Evolutionary conservation across 73 alveolate species (phyloP).

Genomic region (Symbiodinium pilosum): DNA sequence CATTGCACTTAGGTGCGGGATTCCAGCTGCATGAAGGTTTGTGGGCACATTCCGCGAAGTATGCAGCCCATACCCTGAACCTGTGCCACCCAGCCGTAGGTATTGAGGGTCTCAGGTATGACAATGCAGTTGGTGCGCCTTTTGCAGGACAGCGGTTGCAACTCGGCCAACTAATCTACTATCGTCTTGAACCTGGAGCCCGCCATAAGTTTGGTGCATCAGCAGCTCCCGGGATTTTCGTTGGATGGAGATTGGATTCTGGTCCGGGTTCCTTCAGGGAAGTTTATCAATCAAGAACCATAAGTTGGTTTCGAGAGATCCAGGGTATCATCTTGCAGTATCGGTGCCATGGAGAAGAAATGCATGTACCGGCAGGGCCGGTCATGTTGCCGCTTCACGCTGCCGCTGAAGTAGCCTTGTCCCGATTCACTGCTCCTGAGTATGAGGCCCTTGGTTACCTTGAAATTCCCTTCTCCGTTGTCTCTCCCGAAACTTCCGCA

Average conservation of each 20-base stretch:
- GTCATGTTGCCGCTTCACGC: background rate
- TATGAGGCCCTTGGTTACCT: background rate
- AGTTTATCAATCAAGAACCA: background rate
- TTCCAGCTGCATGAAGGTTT: background rate
- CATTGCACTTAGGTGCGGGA: background rate
- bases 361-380: background rate
- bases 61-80: background rate
- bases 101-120: background rate
- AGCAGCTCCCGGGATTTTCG: background rate
- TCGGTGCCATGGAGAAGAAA: background rate
- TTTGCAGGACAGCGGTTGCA: background rate
- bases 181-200: background rate
- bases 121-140: background rate
- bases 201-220: background rate
- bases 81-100: background rate
- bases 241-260: background rate
- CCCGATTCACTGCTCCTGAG: background rate
- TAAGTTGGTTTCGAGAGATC: no score
- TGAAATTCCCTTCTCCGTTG: background rate
- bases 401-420: background rate
- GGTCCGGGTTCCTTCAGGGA: background rate
- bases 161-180: background rate
- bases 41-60: background rate
- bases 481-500: background rate
- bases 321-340: background rate